Evolutionary conservation across 2,329 filamentous ascomycete species (phyloP), one percentile per base, ranked within the genome.

Genomic region (Paecilomyces niveus): DNA sequence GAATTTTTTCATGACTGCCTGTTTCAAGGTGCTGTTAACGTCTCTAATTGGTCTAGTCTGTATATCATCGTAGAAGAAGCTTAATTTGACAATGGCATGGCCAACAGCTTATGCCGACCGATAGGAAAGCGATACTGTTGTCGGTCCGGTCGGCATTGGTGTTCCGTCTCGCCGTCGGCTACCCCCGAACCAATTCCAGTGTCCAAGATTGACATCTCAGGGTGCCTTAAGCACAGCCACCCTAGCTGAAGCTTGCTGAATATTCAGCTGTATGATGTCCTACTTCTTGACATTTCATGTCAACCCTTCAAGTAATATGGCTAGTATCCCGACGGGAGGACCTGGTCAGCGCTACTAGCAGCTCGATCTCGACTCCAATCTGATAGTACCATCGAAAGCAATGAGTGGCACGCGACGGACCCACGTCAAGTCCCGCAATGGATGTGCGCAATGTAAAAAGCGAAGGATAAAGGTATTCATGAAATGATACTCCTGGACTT

Each of bases 371-470:
- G 7, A 33, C 13, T 13, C 8, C 32, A 33, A 7, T 9, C 35
- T 21, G 39, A 45, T 18, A 45, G n/a, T 45, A 45, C 39, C n/a
- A 3, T 45, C 39, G 9, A n/a, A 18, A 2, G 6, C 39, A 18
- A 45, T 45, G 54, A 59, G 10, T 15, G 57, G 57, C 39, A 35
- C 56, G 26, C 54, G 57, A 39, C 53, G 57, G 53, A 59, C 32
- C 49, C 57, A 59, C 45, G 29, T 57, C 24, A 59, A 59, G 35
- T 59, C 57, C 53, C 57, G 54, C 49, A 29, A 57, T 54, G 57
- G 57, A 57, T 57, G 57, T 15, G 51, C 54, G 26, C 57, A 59
- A 45, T 57, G 57, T 57, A 59, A 59, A n/a, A 51, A 51, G 26
- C 53, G 57, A 49, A 59, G 54, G 22, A 56, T 56, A 53, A 59